Percentiles rank a stretch among this genome's conserved stretches.
Conservation (phyloP, 177 flowering plant species). For the Vitis hybrid region DNA sequence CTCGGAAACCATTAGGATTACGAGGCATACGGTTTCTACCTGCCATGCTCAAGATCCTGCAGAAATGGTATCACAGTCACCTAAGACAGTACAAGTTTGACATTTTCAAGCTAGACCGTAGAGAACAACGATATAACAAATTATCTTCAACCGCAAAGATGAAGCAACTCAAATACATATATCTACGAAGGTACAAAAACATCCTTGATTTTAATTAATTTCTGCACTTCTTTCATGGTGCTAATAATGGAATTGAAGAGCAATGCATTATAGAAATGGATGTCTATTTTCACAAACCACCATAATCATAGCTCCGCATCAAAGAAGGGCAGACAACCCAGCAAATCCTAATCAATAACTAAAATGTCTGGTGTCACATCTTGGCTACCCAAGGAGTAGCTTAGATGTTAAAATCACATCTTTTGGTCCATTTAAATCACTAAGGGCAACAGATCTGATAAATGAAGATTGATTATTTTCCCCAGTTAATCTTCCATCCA, state of each 20-base stretch:
- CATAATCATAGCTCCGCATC: neutral
- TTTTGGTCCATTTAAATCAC: neutral
- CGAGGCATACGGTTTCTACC: slow-evolving; percentile 56
- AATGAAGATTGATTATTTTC: too few relatives aligned
- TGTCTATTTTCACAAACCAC: neutral
- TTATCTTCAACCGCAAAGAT: neutral
- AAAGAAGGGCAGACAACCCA: neutral
- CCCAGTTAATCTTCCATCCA: neutral
- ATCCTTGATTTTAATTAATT: neutral
- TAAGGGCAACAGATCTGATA: neutral
- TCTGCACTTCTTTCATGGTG: too few relatives aligned
- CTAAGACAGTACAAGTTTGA: neutral
- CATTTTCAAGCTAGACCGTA: neutral
- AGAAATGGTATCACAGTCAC: slow-evolving; percentile 13
- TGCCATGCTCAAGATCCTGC: slow-evolving; percentile 46
- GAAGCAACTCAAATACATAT: neutral
- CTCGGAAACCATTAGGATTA: slow-evolving; percentile 36
- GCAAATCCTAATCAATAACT: neutral
- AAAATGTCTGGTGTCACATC: neutral
- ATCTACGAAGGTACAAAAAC: neutral
- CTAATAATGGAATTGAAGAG: neutral
- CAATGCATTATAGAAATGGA: neutral
- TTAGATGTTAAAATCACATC: neutral
- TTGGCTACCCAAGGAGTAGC: neutral
- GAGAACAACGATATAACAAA: neutral